Evolutionary conservation across 2,329 filamentous ascomycete genomes (phyloP).

Genomic region (Stemphylium vesicarium): DNA sequence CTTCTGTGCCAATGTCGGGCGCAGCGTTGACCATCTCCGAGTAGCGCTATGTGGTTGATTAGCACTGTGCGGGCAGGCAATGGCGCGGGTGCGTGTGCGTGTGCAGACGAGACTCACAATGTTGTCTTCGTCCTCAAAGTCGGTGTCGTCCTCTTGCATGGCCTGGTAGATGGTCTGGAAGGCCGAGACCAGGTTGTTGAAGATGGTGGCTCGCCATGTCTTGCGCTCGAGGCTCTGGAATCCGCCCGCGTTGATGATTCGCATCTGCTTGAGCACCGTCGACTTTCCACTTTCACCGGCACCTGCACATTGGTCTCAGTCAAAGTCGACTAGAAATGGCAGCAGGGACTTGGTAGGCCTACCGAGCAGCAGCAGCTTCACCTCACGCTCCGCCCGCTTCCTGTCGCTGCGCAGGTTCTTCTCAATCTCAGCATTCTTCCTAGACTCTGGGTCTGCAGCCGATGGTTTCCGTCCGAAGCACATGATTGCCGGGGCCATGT

Average conservation of each 20-base stretch:
- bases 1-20: conserved; percentile 81
- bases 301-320: conserved; percentile 62
- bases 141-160: conserved; percentile 83
- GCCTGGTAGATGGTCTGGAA: conserved; percentile 90
- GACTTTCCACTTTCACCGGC: conserved; percentile 96
- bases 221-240: conserved; percentile 89
- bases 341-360: conserved; percentile 45
- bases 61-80: neutral
- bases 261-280: conserved; percentile 98
- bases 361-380: conserved; percentile 95
- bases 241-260: conserved; percentile 91
- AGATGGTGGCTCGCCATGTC: conserved; percentile 94
- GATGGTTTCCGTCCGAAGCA: conserved; percentile 59
- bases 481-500: conserved; percentile 54
- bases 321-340: conserved; percentile 9
- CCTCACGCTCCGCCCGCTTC: conserved; percentile 82
- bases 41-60: conserved; percentile 66
- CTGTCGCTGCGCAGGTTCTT: conserved; percentile 84
- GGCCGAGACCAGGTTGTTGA: conserved; percentile 91
- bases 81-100: no score
- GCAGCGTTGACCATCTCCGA: conserved; percentile 79
- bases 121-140: conserved; percentile 79
- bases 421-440: conserved; percentile 76
- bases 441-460: conserved; percentile 55
- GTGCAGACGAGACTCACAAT: conserved; percentile 63